Base-by-base conservation (phyloP, 371 early-diverging fungal genomes). In the Rhizopus delemar region DNA sequence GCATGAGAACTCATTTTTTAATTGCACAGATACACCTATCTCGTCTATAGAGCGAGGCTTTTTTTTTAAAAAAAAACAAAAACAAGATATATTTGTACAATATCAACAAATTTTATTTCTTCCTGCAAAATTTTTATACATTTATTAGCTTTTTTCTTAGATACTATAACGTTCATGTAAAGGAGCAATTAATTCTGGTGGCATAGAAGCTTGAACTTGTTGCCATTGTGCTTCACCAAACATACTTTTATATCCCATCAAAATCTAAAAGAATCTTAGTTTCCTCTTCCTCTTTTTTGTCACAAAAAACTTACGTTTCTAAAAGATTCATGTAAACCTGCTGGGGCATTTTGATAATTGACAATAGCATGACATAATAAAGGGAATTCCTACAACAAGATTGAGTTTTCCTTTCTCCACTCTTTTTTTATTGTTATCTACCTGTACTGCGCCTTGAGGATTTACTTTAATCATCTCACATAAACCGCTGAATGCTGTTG, bases 401-500 rank as follows among this genome's bases (percentile, higher is more conserved):
- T 6, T 43, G 12, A 43, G 15, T 13, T 6, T 43, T 6, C 43
- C 2, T 36, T 51, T 34, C 13, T 13, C 34, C 4, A n/a, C 6
- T 32, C 8, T 35, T 22, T 28, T 51, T 13, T 51, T 51, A n/a
- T 52, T 33, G 22, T 49, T 28, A 57, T 7, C 62, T 64, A 74
- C 76, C 69, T 83, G 79, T 22, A 83, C 76, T 60, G 93, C 83
- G 6, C 93, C 94, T 62, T 89, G 83, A 11, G 97, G 96, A 67
- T 95, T 94, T 16, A 78, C 70, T 59, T 88, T 85, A 60, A 95
- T 91, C 87, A 95, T 89, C 48, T 86, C 84, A 77, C 94, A 93
- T 64, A 97, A 70, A 41, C 98, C 98, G 68, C 80, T 85, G 83
- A 94, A 95, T 9, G 97, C 95, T 52, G 92, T 89, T 57, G 90